Evolutionary conservation across 352 stramenopile species (phyloP).

Genomic region (Phytopythium kandeliae): DNA sequence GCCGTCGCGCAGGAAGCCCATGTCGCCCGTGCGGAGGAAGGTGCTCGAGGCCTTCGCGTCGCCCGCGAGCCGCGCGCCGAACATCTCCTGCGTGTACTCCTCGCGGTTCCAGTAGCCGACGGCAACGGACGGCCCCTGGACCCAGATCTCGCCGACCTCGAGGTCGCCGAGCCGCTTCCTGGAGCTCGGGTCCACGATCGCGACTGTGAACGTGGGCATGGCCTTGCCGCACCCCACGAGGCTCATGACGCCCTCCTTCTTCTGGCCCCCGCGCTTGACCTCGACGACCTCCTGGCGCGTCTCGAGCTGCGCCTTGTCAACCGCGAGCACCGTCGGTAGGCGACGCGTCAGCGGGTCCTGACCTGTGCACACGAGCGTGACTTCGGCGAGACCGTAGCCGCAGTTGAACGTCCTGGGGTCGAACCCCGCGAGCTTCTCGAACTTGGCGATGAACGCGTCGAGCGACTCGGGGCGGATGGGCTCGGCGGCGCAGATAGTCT

Average conservation of each 20-base stretch:
- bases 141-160: slow-evolving; percentile 91
- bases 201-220: slow-evolving; percentile 69
- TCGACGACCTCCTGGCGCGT: slow-evolving; percentile 38
- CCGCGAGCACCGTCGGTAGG: slow-evolving; percentile 48
- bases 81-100: slow-evolving; percentile 70
- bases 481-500: slow-evolving; percentile 76
- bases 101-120: slow-evolving; percentile 70
- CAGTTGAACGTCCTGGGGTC: slow-evolving; percentile 75
- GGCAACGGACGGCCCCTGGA: slow-evolving; percentile 75
- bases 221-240: slow-evolving; percentile 78
- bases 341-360: slow-evolving; percentile 48
- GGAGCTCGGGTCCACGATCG: slow-evolving; percentile 62
- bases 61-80: slow-evolving; percentile 38
- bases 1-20: slow-evolving; percentile 60
- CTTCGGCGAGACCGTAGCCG: slow-evolving; percentile 74
- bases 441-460: slow-evolving; percentile 68
- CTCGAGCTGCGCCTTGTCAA: slow-evolving; percentile 65
- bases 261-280: slow-evolving; percentile 14
- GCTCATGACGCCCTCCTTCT: slow-evolving; percentile 34
- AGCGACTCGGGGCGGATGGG: slow-evolving; percentile 76
- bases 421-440: slow-evolving; percentile 42
- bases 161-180: slow-evolving; percentile 37
- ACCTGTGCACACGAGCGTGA: slow-evolving; percentile 75
- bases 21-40: slow-evolving; percentile 66
- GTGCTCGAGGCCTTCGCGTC: slow-evolving; percentile 28